Base-by-base conservation (phyloP, 2,329 filamentous ascomycete genomes). In the Clarireedia hainanense region DNA sequence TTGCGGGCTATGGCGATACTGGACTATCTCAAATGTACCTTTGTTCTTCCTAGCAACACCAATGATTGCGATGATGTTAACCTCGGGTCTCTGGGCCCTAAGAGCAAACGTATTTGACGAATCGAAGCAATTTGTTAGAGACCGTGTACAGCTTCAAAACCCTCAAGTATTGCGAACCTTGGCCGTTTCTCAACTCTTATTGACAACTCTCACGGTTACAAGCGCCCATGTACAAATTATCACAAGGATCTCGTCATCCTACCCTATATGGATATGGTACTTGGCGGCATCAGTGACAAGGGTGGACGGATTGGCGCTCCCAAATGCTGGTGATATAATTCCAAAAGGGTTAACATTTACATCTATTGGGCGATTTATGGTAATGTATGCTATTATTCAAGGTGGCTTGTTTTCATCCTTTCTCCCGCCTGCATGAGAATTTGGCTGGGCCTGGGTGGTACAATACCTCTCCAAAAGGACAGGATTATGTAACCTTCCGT, bases 161-260 rank as follows among this genome's bases (percentile, higher is more conserved):
- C 20, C 47, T 23, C 58, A 60, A 30, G 56, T 69, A 6, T 40
- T 69, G 10, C 61, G 60, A n/a, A 68, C 63, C 43, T 75, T 96
- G 58, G 89, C 89, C 1, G 71, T 85, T 3, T 80, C 83, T 4
- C 92, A 99, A 70, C 71, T 88, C 1, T 56, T 91, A 3, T 75
- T 99, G 17, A 85, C 86, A 1, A 58, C 81, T 2, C 70, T 92
- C 57, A 88, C 90, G 20, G 71, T 91, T 20, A 89, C 85, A 12
- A 89, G 76, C 60, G 95, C 95, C 67, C 94, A 99, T 68, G 87
- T 96, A 26, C 94, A 99, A 71, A 95, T 99, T 63, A 86, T 97
- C 65, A 95, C 87, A 46, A 83, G 94, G 24, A 79, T 99, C 15
- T 86, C 89, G 1, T 96, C 91, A 0, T 92, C 85, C 0, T 96